Conservation (phyloP, 176 grass and related monocot species). For the Juncus effusus region DNA sequence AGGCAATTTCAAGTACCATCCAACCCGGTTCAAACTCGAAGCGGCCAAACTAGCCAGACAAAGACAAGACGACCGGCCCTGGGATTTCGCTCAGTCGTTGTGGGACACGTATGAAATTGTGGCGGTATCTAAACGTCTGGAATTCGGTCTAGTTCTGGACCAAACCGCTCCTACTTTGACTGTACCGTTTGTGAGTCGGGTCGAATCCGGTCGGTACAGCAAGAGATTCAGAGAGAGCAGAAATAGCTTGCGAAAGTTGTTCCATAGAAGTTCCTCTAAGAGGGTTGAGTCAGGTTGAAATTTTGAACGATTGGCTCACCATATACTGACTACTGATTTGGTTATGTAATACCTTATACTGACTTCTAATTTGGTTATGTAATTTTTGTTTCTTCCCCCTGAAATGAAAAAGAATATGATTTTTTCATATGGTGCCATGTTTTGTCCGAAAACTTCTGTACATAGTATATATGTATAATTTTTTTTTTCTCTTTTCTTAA, state of each 20-base stretch:
- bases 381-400: too few relatives aligned
- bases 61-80: neutral
- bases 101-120: slow-evolving; percentile 92
- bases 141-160: slow-evolving; percentile 49
- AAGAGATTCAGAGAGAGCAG: slow-evolving; percentile 45
- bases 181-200: slow-evolving; percentile 3
- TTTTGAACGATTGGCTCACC: too few relatives aligned
- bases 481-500: too few relatives aligned
- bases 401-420: too few relatives aligned
- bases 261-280: slow-evolving; percentile 38
- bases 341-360: too few relatives aligned
- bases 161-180: neutral
- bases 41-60: slow-evolving; percentile 21
- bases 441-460: too few relatives aligned
- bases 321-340: too few relatives aligned
- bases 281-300: slow-evolving; percentile 23
- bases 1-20: slow-evolving; percentile 8
- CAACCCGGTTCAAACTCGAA: slow-evolving; percentile 80
- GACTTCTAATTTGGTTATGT: too few relatives aligned
- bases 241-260: slow-evolving; percentile 51
- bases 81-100: slow-evolving; percentile 67
- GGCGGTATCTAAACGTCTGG: slow-evolving; percentile 50
- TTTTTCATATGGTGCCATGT: too few relatives aligned
- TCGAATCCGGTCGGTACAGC: neutral
- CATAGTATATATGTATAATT: too few relatives aligned